Evolutionary conservation across 139 green algal genomes (phyloP).

Genomic region (Deuterostichococcus epilithicus): DNA sequence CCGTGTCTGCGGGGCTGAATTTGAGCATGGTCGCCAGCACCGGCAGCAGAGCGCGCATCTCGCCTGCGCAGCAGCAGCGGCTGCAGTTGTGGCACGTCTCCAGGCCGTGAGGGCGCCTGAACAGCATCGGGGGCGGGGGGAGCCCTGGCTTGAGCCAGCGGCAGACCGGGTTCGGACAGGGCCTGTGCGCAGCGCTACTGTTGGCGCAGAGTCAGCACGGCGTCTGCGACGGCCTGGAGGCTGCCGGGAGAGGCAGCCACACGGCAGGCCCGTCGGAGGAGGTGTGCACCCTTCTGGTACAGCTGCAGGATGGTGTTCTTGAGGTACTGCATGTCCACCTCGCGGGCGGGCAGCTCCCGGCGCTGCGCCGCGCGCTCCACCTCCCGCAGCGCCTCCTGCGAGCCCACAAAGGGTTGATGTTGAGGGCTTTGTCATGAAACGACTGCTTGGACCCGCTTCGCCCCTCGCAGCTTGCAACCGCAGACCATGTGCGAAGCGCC

Average conservation of each 20-base stretch:
- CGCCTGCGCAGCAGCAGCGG: constrained; percentile 29
- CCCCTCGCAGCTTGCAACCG: neutral
- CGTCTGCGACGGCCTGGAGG: too few relatives aligned
- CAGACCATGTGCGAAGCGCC: neutral
- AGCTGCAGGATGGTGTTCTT: constrained; percentile 59
- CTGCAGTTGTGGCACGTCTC: too few relatives aligned
- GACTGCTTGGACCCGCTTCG: neutral
- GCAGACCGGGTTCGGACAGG: too few relatives aligned
- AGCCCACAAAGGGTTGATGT: neutral
- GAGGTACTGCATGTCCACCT: constrained; percentile 52
- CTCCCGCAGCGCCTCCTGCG: constrained; percentile 43
- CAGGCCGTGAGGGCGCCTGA: too few relatives aligned
- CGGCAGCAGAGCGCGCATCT: constrained; percentile 40
- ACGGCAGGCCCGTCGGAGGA: too few relatives aligned
- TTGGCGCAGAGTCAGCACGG: too few relatives aligned
- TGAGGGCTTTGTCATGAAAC: neutral
- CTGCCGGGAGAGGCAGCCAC: too few relatives aligned
- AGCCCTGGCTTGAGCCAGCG: too few relatives aligned
- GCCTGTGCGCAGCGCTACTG: too few relatives aligned
- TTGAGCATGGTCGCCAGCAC: constrained; percentile 47
- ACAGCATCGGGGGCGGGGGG: too few relatives aligned
- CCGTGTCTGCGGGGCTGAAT: constrained; percentile 44
- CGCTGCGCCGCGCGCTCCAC: constrained; percentile 36
- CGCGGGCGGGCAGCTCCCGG: constrained; percentile 25
- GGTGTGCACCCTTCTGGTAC: constrained; percentile 40